phyloP scores from a whole-genome alignment of 441 rosid genomes.

The Eugenia klotzschiana region DNA sequence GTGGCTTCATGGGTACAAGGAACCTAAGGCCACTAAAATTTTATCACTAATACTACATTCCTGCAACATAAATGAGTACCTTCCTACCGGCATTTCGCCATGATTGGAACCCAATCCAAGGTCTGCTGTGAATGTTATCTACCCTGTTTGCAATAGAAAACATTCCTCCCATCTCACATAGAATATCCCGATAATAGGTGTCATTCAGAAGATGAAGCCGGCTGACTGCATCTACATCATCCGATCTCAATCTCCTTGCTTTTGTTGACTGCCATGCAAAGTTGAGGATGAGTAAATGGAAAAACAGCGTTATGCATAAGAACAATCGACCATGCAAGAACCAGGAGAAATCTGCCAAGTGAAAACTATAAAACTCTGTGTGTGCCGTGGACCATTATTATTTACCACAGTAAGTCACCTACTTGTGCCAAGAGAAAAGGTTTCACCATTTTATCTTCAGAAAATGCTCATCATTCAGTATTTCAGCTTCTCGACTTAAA shows the following conservation, averaged over 20 bases:
- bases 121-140: constrained; percentile 82
- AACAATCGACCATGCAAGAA: not conserved
- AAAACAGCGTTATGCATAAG: not conserved
- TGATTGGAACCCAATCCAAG: constrained; percentile 99
- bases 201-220: constrained; percentile 70
- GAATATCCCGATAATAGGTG: constrained; percentile 45
- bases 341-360: not conserved
- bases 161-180: constrained; percentile 97
- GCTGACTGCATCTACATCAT: constrained; percentile 84
- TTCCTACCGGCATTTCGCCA: constrained; percentile 96
- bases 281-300: constrained; percentile 5
- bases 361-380: not conserved
- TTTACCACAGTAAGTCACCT: not conserved
- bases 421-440: not conserved
- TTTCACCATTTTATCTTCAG: not conserved
- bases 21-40: not conserved
- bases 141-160: constrained; percentile 82
- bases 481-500: not conserved
- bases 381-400: not conserved
- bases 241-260: constrained; percentile 80
- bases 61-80: constrained; percentile 36
- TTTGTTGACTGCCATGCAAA: constrained; percentile 44
- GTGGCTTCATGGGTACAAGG: not conserved
- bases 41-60: not conserved
- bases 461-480: not conserved